Base-by-base conservation (phyloP, 2,329 filamentous ascomycete species). In the Phialophora expanda region DNA sequence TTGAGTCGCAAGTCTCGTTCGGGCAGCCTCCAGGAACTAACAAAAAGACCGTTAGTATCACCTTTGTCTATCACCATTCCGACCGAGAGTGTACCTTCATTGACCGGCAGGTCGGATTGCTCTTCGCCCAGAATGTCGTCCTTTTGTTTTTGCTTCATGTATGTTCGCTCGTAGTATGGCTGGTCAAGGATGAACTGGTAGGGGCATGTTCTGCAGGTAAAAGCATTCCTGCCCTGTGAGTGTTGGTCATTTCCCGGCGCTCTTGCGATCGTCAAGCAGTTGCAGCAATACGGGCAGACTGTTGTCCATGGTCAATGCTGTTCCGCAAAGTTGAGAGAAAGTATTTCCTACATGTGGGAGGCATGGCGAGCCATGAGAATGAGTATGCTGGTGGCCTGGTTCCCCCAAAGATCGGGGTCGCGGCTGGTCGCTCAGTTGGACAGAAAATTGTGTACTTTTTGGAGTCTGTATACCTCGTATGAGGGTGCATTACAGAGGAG, bases 191-290 rank as follows among this genome's bases (percentile, higher is more conserved):
- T 83, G 79, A 92, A 93, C 77, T 96, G 89, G 82, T 96, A 99
- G 3, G 95, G 94, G 74, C 95, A 99, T 65, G 93, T 96, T 65
- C 92, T 91, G 82, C 95, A 99, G 80, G 96, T 92, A 79, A 98
- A 92, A 65, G 93, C 90, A 82, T 97, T 97, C 60, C 80, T 75
- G 1, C 80, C 81, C 50, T 77, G 69, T 14, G 79, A 78, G 62
- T 79, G 75, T 60, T 77, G 73, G 1, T 73, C 73, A 17, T 76
- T 76, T 4, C 77, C 72, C 9, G 79, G 76, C 1, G 75, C 75
- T 57, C 78, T 77, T 51, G 80, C 79, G 58, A 83, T 79, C 12
- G 80, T 82, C 62, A 83, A 76, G 69, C 76, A 78, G 76, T 83
- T 83, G 74, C 78, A 80, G 75, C 81, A 83, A 69, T 81, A 80